A percentile compares a stretch with the other conserved stretches of the same genome.
Conservation (phyloP, 1,284 basidiomycete genomes). For the Golubevia sp. region DNA sequence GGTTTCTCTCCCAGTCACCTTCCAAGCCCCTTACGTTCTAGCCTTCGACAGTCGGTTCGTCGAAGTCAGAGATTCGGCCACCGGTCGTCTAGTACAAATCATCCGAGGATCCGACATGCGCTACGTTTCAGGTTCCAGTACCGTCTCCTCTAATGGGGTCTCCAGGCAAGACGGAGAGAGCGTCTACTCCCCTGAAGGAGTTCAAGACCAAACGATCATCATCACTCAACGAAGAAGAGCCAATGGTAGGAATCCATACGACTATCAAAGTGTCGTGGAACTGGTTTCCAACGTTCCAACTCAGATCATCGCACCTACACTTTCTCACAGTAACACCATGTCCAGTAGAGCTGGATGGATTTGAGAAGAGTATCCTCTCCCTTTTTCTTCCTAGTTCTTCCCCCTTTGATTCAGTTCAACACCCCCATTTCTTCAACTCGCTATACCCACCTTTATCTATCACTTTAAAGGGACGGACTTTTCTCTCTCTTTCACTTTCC, state of each 20-base stretch:
- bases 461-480: no score
- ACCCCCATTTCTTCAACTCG: no score
- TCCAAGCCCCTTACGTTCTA: slow-evolving; percentile 85
- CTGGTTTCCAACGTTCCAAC: slow-evolving; percentile 16
- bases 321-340: slow-evolving; percentile 17
- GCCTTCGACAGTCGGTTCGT: slow-evolving; percentile 90
- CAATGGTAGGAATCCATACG: slow-evolving; percentile 20
- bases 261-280: slow-evolving; percentile 29
- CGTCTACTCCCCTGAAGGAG: background rate
- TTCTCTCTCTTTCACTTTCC: no score
- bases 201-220: slow-evolving; percentile 35
- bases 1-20: slow-evolving; percentile 67
- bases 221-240: slow-evolving; percentile 22
- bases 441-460: no score
- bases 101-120: slow-evolving; percentile 80
- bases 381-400: no score
- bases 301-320: slow-evolving; percentile 7
- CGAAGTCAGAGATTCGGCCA: slow-evolving; percentile 84
- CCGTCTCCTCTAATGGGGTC: background rate
- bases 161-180: background rate
- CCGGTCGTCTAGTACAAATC: slow-evolving; percentile 85
- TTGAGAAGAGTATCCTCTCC: no score
- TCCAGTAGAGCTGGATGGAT: background rate
- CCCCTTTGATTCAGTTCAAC: no score
- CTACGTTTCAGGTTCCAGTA: slow-evolving; percentile 68